These are phyloP conservation scores for Artemisia argyi DNA, from an alignment of 129 eudicot species.

Conservation along the genomic window DNA sequence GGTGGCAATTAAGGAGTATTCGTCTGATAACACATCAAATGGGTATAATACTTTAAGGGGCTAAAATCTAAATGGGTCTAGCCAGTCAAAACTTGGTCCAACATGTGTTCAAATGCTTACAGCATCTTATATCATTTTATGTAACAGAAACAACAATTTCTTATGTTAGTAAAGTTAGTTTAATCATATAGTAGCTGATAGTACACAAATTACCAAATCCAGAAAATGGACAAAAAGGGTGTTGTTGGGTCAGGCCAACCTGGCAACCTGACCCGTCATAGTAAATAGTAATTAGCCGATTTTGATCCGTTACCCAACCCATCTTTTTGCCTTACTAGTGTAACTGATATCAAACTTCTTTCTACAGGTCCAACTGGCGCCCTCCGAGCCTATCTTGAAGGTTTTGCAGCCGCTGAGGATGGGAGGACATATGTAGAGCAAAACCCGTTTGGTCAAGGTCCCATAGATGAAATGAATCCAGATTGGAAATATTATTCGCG, in stretches of 20 bases:
- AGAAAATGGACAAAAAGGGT: too few species aligned
- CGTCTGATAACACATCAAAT: neutral
- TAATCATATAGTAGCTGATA: too few species aligned
- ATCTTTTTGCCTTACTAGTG: neutral
- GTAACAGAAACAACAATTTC: too few species aligned
- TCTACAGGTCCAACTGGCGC: slow-evolving; percentile 71
- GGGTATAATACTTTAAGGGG: neutral
- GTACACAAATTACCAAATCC: too few species aligned
- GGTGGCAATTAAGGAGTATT: neutral
- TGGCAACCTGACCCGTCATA: neutral
- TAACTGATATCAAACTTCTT: slow-evolving; percentile 6
- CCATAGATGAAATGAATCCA: slow-evolving; percentile 49
- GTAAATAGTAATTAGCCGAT: neutral
- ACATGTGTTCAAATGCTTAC: neutral
- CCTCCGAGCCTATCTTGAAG: slow-evolving; percentile 62
- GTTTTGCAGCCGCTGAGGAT: slow-evolving; percentile 46
- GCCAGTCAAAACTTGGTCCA: too few species aligned
- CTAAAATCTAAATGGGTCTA: too few species aligned
- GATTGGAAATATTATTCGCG: slow-evolving; percentile 56
- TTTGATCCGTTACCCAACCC: neutral
- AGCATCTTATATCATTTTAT: too few species aligned
- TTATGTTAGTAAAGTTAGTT: neutral
- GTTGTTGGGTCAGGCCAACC: too few species aligned
- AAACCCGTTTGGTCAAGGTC: slow-evolving; percentile 71
- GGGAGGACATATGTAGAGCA: slow-evolving; percentile 53